These are phyloP conservation scores for Byssoonygena ceratinophila DNA, from an alignment of 2,329 filamentous ascomycete genomes.

Conservation along the genomic window DNA sequence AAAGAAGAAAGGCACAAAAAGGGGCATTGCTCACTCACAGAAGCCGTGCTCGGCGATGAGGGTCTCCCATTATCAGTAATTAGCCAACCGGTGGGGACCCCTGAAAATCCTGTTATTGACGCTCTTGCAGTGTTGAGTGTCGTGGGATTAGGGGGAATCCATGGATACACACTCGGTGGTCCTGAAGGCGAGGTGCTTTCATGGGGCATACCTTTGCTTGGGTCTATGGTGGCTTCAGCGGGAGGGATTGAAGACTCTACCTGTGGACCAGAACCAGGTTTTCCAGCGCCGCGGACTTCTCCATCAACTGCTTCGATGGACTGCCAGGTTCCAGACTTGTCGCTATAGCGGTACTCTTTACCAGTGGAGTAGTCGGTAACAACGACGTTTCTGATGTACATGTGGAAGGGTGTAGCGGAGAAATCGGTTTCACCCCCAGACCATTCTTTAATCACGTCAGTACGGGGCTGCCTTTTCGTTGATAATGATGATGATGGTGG, in stretches of 20 bases:
- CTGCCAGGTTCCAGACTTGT: constrained; percentile 64
- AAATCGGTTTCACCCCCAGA: constrained; percentile 80
- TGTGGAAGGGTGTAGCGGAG: constrained; percentile 68
- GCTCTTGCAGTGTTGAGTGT: constrained; percentile 39
- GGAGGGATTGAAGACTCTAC: constrained; percentile 46
- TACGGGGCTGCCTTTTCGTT: not conserved
- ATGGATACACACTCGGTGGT: constrained; percentile 3
- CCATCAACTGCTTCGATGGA: constrained; percentile 78
- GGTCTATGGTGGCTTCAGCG: constrained; percentile 48
- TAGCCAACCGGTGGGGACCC: constrained; percentile 69
- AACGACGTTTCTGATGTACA: constrained; percentile 65
- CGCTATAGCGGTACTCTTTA: constrained; percentile 68
- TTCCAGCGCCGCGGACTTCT: constrained; percentile 57
- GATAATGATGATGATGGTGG: not conserved
- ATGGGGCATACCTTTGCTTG: constrained; percentile 6
- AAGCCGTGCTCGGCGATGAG: constrained; percentile 57
- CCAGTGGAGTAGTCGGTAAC: constrained; percentile 92
- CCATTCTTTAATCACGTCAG: constrained; percentile 50
- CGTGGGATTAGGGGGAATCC: constrained; percentile 43
- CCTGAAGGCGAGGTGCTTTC: not conserved
- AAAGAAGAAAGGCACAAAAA: not conserved
- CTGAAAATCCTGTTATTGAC: constrained; percentile 33
- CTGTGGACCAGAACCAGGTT: constrained; percentile 36
- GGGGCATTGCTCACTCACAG: constrained; percentile 51
- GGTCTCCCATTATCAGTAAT: constrained; percentile 65